Evolutionary conservation across 345 rosid genomes (phyloP).

Genomic region (Hevea brasiliensis): DNA sequence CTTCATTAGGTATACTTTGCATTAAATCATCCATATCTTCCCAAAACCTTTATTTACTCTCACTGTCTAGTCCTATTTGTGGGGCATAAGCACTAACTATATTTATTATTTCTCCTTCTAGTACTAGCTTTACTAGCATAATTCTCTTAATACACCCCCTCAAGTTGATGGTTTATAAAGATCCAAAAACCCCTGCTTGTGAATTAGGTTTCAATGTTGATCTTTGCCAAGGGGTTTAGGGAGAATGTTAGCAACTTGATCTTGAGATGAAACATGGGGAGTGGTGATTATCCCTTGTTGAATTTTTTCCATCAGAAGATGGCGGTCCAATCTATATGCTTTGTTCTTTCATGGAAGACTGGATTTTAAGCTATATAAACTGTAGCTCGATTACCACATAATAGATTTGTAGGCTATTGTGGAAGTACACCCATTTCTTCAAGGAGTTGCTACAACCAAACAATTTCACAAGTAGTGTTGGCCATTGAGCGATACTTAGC

Average conservation of each 20-base stretch:
- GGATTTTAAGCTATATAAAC: too few relatives aligned
- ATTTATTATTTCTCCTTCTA: too few relatives aligned
- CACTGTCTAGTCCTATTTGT: too few relatives aligned
- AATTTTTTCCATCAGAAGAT: neutral
- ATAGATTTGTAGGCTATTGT: neutral
- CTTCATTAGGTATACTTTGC: too few relatives aligned
- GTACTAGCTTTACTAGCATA: too few relatives aligned
- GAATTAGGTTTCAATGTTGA: neutral
- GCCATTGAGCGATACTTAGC: neutral
- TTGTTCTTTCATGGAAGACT: neutral
- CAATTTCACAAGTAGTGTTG: neutral
- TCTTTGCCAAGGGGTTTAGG: neutral
- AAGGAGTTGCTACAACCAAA: too few relatives aligned
- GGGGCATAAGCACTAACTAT: too few relatives aligned
- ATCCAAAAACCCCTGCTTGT: neutral
- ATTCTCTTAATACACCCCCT: too few relatives aligned
- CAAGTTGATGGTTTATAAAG: neutral
- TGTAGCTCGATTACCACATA: neutral
- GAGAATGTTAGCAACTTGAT: neutral
- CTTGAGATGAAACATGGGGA: neutral
- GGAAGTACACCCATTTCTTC: neutral
- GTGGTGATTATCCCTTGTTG: too few relatives aligned
- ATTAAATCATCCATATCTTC: too few relatives aligned
- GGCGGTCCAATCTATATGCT: neutral
- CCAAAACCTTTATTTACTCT: too few relatives aligned